These are phyloP conservation scores for Prunella vulgaris DNA, from an alignment of 257 asterid genomes.

Conservation along the genomic window DNA sequence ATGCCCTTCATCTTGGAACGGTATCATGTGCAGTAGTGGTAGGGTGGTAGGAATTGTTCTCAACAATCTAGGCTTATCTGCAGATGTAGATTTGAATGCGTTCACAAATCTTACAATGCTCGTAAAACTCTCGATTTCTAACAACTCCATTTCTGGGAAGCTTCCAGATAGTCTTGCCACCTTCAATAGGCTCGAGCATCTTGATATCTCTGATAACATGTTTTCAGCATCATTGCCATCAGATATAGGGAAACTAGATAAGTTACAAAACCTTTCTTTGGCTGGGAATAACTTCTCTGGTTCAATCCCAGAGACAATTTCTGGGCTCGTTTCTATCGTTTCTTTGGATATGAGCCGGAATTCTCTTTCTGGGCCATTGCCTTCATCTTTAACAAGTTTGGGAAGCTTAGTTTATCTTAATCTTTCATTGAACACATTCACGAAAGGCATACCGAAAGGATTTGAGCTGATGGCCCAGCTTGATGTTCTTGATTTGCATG, in stretches of 20 bases:
- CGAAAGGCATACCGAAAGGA: conserved; percentile 65
- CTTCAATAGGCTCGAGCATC: conserved; percentile 57
- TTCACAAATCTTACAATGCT: conserved; percentile 73
- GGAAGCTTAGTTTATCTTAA: conserved; percentile 59
- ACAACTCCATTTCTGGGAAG: conserved; percentile 66
- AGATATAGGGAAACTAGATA: conserved; percentile 55
- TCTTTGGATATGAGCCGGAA: conserved; percentile 71
- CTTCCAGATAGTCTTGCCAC: conserved; percentile 46
- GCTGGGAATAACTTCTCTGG: conserved; percentile 89
- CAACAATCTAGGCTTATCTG: conserved; percentile 62
- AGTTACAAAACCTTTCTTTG: conserved; percentile 63
- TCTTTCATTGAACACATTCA: conserved; percentile 60
- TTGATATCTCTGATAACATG: conserved; percentile 66
- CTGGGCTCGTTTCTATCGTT: conserved; percentile 56
- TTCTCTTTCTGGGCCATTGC: conserved; percentile 64
- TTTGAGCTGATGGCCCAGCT: conserved; percentile 65
- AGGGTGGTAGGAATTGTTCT: conserved; percentile 83
- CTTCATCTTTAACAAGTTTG: conserved; percentile 50
- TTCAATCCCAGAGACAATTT: conserved; percentile 58
- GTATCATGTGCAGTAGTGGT: conserved; percentile 75
- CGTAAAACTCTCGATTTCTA: conserved; percentile 64
- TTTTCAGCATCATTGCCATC: conserved; percentile 61
- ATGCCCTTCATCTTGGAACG: conserved; percentile 91
- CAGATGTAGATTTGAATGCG: conserved; percentile 60
- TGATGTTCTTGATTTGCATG: conserved; percentile 73